A percentile compares a stretch with the other conserved stretches of the same genome.
Conservation (phyloP, 331 rosid species). For the Cydonia oblonga region DNA sequence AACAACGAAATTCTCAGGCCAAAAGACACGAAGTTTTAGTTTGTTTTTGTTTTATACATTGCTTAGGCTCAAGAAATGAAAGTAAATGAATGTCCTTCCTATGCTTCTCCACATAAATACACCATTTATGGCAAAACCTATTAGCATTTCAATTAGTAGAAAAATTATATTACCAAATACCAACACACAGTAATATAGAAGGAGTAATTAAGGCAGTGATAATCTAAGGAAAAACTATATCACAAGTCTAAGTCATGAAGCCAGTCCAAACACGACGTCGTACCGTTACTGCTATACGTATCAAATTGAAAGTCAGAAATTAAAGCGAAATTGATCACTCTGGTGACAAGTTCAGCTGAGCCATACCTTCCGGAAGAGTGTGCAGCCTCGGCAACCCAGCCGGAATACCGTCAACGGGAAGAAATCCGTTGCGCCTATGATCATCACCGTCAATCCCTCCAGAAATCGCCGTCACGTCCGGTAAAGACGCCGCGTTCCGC, state of each 20-base stretch:
- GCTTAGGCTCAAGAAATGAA: neutral
- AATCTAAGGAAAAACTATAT: neutral
- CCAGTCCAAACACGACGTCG: neutral
- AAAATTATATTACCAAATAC: neutral
- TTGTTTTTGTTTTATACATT: neutral
- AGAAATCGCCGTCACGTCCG: conserved; percentile 63
- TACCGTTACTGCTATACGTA: neutral
- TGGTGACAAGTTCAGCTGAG: conserved; percentile 6
- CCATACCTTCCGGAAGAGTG: conserved; percentile 79
- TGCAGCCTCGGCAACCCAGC: conserved; percentile 76
- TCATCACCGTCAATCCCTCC: conserved; percentile 38
- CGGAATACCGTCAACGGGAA: conserved; percentile 65
- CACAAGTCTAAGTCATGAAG: neutral
- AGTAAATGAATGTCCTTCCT: neutral
- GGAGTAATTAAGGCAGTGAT: neutral
- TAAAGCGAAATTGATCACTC: conserved; percentile 11
- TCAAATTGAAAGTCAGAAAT: neutral
- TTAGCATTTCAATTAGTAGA: neutral
- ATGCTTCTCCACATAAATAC: neutral
- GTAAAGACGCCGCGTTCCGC: conserved; percentile 54
- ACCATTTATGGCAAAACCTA: neutral
- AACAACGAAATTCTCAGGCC: neutral
- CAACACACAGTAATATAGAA: neutral
- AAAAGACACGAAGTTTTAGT: neutral
- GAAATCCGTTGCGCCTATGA: conserved; percentile 37